Conservation (phyloP, 2,329 filamentous ascomycete species). For the Diplodia scrobiculata region DNA sequence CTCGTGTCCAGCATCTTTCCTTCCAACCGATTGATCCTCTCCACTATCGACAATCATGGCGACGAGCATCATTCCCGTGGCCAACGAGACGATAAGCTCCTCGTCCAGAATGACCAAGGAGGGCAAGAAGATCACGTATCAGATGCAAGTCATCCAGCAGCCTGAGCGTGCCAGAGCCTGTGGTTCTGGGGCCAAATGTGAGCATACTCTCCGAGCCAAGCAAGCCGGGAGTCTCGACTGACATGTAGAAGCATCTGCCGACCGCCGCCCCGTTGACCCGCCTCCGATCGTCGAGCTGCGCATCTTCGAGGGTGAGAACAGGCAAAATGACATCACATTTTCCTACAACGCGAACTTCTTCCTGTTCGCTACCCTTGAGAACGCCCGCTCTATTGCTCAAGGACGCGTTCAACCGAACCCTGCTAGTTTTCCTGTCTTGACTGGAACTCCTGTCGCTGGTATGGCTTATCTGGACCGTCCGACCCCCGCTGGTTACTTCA, state of each 20-base stretch:
- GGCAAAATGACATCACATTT: conserved; percentile 69
- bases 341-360: conserved; percentile 97
- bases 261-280: conserved; percentile 88
- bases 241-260: conserved; percentile 66
- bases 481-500: conserved; percentile 79
- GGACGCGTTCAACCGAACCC: conserved; percentile 66
- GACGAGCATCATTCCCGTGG: conserved; percentile 52
- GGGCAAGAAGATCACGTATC: conserved; percentile 77
- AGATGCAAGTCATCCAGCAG: conserved; percentile 85
- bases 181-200: conserved; percentile 93
- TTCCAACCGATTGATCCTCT: conserved; percentile 6
- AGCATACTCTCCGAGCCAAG: conserved; percentile 40
- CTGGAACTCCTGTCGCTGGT: conserved; percentile 89
- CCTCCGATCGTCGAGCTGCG: conserved; percentile 91
- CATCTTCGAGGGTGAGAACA: conserved; percentile 70
- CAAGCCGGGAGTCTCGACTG: conserved; percentile 30
- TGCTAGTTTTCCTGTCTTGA: conserved; percentile 78
- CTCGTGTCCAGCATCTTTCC: conserved; percentile 23
- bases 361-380: conserved; percentile 77
- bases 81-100: conserved; percentile 59
- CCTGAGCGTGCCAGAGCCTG: conserved; percentile 93
- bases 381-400: conserved; percentile 62
- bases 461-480: conserved; percentile 96
- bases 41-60: conserved; percentile 32
- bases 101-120: conserved; percentile 67